These are phyloP conservation scores for Suillus alpinus DNA, from an alignment of 768 basidiomycete genomes.

Conservation along the genomic window DNA sequence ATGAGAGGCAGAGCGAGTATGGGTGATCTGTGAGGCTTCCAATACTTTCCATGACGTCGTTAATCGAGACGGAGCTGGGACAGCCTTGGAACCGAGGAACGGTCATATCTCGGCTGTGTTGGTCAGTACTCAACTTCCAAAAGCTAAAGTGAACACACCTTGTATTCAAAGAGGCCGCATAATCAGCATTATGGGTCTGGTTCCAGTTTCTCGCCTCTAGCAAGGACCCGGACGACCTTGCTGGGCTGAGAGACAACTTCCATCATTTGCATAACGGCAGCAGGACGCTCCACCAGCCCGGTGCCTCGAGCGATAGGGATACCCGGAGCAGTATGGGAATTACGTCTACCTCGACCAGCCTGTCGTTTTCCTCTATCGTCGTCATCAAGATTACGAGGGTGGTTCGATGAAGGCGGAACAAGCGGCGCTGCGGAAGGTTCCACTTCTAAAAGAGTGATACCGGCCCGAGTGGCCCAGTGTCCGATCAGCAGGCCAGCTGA, in stretches of 20 bases:
- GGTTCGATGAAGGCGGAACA: constrained; percentile 13
- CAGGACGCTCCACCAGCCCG: constrained; percentile 71
- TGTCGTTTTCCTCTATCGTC: constrained; percentile 34
- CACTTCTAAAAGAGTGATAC: constrained; percentile 55
- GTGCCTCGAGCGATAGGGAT: constrained; percentile 23
- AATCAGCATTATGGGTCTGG: constrained; percentile 31
- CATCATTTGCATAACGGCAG: constrained; percentile 82
- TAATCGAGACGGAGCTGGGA: constrained; percentile 1
- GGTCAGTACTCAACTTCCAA: constrained; percentile 1
- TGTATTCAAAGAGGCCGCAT: not conserved
- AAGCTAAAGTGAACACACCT: not conserved
- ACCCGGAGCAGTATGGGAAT: constrained; percentile 19
- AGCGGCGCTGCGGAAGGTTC: constrained; percentile 27
- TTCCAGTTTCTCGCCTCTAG: constrained; percentile 83
- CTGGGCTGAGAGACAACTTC: constrained; percentile 70
- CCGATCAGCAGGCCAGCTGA: constrained; percentile 60
- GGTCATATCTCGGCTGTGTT: not conserved
- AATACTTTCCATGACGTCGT: constrained; percentile 1
- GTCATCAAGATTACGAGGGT: constrained; percentile 23
- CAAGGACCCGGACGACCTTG: constrained; percentile 75
- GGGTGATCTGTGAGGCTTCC: constrained; percentile 3
- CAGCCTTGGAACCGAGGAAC: constrained; percentile 3
- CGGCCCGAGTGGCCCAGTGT: constrained; percentile 66
- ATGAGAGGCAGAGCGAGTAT: not conserved
- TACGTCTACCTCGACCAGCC: constrained; percentile 26